phyloP scores from a whole-genome alignment of 179 eudicot species.

The Vitellaria paradoxa region DNA sequence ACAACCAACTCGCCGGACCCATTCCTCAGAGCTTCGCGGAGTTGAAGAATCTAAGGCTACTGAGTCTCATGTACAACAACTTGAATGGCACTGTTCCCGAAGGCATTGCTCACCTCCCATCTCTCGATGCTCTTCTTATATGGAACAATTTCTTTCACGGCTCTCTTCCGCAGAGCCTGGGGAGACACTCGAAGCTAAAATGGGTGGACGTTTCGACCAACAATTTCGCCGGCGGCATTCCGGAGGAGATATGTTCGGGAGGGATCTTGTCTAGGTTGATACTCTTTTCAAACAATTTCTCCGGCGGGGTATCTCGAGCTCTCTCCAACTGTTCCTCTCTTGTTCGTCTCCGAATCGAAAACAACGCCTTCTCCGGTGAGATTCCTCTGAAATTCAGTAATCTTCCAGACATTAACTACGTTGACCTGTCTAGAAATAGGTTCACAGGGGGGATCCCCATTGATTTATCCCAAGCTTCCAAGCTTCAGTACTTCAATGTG shows the following conservation, averaged over 20 bases:
- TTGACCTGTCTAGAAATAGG: constrained; percentile 74
- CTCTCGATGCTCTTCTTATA: constrained; percentile 70
- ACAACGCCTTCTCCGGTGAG: constrained; percentile 77
- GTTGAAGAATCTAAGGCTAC: constrained; percentile 61
- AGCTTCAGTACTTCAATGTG: constrained; percentile 78
- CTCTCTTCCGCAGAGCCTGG: constrained; percentile 70
- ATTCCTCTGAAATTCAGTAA: constrained; percentile 55
- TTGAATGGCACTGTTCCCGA: constrained; percentile 76
- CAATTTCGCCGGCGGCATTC: constrained; percentile 63
- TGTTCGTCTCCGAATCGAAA: constrained; percentile 79
- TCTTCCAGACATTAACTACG: constrained; percentile 51
- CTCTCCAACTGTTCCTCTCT: constrained; percentile 81
- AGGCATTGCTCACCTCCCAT: constrained; percentile 70
- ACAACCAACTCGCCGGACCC: constrained; percentile 69
- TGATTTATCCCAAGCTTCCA: constrained; percentile 51
- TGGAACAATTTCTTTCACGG: constrained; percentile 90
- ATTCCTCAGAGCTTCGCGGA: constrained; percentile 76
- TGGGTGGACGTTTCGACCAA: constrained; percentile 93
- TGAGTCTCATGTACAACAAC: constrained; percentile 84
- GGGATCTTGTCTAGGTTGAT: constrained; percentile 66
- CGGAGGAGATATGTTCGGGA: constrained; percentile 69
- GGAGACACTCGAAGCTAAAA: constrained; percentile 62
- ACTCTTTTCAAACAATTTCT: constrained; percentile 74
- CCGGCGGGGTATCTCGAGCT: constrained; percentile 61
- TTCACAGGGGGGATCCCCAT: constrained; percentile 78